Evolutionary conservation across 2,329 filamentous ascomycete genomes (phyloP), one percentile per base, ranked within the genome.

Genomic region (Neodidymelliopsis sp.): DNA sequence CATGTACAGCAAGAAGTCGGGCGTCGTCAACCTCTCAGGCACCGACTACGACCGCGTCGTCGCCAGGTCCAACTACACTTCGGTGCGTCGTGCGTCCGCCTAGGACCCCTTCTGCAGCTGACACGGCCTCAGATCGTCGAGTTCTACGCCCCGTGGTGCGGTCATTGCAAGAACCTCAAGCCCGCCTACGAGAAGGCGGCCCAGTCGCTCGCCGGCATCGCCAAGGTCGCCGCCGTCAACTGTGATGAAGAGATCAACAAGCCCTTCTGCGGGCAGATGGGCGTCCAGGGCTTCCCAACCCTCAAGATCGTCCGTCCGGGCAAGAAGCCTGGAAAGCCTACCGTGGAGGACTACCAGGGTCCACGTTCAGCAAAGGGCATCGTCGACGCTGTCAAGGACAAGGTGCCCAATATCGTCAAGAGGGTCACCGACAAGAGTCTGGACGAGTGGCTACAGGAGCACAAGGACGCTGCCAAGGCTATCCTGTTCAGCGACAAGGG

Each of bases 101-200:
- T 19, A 40, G 15, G 9, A 30, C 13, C n/a, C 8, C 7, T 12
- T 36, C 7, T 13, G 15, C 19, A 20, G 22, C 48, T 55, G 47
- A 57, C 45, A 37, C 24, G 28, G 33, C 16, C n/a, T n/a, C 37
- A 75, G 69, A 74, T 75, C 48, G 66, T 75, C 49, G 73, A 75
- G 73, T 97, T 97, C 81, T 97, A 96, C 69, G 93, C 93, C 7
- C 93, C 93, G 18, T 97, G 93, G 93, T 97, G 94, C 67, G 94
- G 93, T 30, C 94, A 97, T 77, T 99, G 94, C 79, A 84, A 96
- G 76, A 97, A 89, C 76, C 87, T 99, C 66, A 92, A 97, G 77
- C 93, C 92, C 3, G 90, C 90, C 33, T 99, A 94, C 76, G 93
- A 97, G 74, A 96, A 96, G 75, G 92, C 87, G 2, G 94, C 94